phyloP scores from a whole-genome alignment of 192 early-diverging fungal species.

The Linnemannia exigua region DNA sequence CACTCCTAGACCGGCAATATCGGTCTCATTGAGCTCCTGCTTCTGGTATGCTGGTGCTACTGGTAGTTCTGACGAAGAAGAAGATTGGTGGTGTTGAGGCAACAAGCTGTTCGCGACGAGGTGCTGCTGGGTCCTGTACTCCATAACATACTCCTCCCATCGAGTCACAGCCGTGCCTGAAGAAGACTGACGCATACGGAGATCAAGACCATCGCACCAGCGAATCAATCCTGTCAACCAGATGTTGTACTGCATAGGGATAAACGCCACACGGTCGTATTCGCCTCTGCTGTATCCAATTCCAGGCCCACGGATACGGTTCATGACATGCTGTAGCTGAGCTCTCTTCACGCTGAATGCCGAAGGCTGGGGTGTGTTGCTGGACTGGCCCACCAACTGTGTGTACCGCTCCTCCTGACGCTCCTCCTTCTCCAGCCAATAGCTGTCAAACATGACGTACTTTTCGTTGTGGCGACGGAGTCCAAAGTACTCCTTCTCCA shows the following conservation, averaged over 20 bases:
- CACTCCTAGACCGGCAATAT: not conserved
- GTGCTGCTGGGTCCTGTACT: not conserved
- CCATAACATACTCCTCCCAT: conserved; percentile 31
- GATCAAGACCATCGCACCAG: conserved; percentile 60
- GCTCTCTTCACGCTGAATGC: conserved; percentile 16
- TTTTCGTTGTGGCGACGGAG: conserved; percentile 39
- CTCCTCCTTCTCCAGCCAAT: not conserved
- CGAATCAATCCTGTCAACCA: conserved; percentile 53
- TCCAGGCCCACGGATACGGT: conserved; percentile 49
- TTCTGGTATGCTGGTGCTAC: conserved; percentile 9
- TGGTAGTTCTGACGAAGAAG: not conserved
- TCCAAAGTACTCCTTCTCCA: conserved; percentile 60
- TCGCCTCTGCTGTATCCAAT: conserved; percentile 50
- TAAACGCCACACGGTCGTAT: conserved; percentile 53
- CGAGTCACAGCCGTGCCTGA: not conserved
- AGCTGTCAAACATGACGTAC: conserved; percentile 27
- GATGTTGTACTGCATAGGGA: conserved; percentile 59
- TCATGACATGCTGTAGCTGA: conserved; percentile 38
- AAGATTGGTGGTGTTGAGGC: not conserved
- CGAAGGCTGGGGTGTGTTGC: not conserved
- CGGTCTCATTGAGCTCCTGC: not conserved
- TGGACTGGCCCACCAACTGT: conserved; percentile 16
- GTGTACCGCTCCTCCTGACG: conserved; percentile 3
- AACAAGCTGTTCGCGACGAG: not conserved
- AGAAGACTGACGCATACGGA: conserved; percentile 40